Evolutionary conservation across 306 rosid species (phyloP).

Genomic region (Canavalia ensiformis): DNA sequence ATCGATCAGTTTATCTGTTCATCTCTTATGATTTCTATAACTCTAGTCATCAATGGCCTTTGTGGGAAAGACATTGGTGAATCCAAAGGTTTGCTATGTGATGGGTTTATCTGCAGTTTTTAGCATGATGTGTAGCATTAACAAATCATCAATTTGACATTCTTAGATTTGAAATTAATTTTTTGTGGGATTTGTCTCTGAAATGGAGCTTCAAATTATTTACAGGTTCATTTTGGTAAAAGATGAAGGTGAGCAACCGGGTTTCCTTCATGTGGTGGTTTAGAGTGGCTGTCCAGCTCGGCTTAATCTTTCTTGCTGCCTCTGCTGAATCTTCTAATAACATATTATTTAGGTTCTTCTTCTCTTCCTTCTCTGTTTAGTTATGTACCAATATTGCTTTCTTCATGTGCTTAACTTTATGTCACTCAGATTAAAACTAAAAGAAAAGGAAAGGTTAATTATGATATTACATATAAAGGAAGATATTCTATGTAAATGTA

Average conservation of each 20-base stretch:
- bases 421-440: too few relatives aligned
- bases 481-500: too few relatives aligned
- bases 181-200: background rate
- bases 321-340: conserved; percentile 25
- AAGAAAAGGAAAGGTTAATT: too few relatives aligned
- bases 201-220: conserved; percentile 6
- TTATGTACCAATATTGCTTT: too few relatives aligned
- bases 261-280: conserved; percentile 31
- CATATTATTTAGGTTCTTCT: conserved; percentile 52
- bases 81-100: conserved; percentile 19
- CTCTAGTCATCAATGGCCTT: background rate
- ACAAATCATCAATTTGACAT: background rate
- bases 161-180: background rate
- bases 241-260: conserved; percentile 38
- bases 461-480: too few relatives aligned
- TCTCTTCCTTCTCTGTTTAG: background rate
- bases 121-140: background rate
- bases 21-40: conserved; percentile 24
- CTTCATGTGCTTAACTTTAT: too few relatives aligned
- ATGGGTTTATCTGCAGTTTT: too few relatives aligned
- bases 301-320: conserved; percentile 40
- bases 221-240: conserved; percentile 41
- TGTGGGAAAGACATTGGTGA: background rate
- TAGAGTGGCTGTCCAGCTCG: conserved; percentile 37
- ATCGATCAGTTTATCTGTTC: background rate